Evolutionary conservation across 2,329 filamentous ascomycete genomes (phyloP), one percentile per base, ranked within the genome.

Genomic region (Epichloe amarillans): DNA sequence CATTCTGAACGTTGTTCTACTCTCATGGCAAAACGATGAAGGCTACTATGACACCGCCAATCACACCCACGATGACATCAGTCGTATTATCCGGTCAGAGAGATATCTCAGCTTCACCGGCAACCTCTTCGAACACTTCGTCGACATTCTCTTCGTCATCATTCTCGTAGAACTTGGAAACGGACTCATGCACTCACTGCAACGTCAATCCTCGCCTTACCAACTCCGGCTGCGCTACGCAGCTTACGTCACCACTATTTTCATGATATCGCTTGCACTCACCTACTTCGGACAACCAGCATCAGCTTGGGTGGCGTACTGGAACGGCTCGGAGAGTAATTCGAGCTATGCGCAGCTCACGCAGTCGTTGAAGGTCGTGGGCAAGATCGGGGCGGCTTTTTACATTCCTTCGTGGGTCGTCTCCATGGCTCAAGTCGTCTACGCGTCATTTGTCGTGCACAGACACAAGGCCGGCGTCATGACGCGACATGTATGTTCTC

Each of bases 201-300:
- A 53, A 19, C 41, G 46, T 15, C 49, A 43, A 19, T 19, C 52
- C 23, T 46, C 45, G 15, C n/a, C 42, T 3, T 51, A 53, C 10
- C 52, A 53, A 45, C 30, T 35, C 40, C 37, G 19, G 23, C 26
- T 53, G 30, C 52, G 52, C 6, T 49, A 51, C 17, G 23, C 48
- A 4, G 46, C 49, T 5, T 51, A 51, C 35, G 41, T 21, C 14
- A 38, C 41, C 26, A 39, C 46, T 5, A 15, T 46, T 5, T 23
- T 51, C 17, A 33, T 53, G 5, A 2, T 46, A n/a, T 26, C 38
- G 4, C 8, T 51, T 10, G 49, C 38, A 2, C 19, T 51, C 15
- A 37, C 52, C 46, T 53, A 53, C 19, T 53, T 53, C 46, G 52
- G 49, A 17, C 52, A 53, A 12, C 52, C 52, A n/a, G 45, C 46